These are phyloP conservation scores for Alnus glutinosa DNA, from an alignment of 306 rosid genomes.

Conservation along the genomic window DNA sequence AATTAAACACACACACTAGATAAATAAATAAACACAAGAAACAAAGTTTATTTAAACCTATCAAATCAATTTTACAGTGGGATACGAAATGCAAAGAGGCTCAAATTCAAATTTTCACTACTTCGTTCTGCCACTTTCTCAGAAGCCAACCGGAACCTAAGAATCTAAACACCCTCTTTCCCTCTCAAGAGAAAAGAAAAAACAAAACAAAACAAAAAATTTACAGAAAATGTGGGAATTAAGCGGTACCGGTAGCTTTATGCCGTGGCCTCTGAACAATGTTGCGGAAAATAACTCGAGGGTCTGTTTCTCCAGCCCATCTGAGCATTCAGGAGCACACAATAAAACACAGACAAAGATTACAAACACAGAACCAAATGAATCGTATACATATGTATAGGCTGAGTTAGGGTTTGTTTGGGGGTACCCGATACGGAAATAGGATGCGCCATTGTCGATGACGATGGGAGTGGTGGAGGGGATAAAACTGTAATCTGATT, in stretches of 20 bases:
- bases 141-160: constrained; percentile 2
- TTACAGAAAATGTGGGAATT: neutral
- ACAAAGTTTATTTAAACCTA: neutral
- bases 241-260: constrained; percentile 65
- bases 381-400: too few species aligned
- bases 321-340: constrained; percentile 40
- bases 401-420: constrained; percentile 49
- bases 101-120: neutral
- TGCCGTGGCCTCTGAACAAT: constrained; percentile 99
- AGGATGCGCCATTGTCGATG: constrained; percentile 88
- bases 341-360: neutral
- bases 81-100: neutral
- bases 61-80: neutral
- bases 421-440: constrained; percentile 76
- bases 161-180: neutral
- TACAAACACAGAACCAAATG: neutral
- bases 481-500: constrained; percentile 60
- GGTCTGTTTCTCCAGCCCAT: constrained; percentile 94
- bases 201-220: neutral
- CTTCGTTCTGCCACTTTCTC: neutral
- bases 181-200: neutral
- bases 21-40: constrained; percentile 1
- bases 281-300: constrained; percentile 95
- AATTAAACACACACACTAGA: too few species aligned
- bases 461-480: constrained; percentile 66